A percentile compares a stretch with the other conserved stretches of the same genome.
Evolutionary conservation across 345 rosid species (phyloP).

Genomic region (Ceriops decandra): DNA sequence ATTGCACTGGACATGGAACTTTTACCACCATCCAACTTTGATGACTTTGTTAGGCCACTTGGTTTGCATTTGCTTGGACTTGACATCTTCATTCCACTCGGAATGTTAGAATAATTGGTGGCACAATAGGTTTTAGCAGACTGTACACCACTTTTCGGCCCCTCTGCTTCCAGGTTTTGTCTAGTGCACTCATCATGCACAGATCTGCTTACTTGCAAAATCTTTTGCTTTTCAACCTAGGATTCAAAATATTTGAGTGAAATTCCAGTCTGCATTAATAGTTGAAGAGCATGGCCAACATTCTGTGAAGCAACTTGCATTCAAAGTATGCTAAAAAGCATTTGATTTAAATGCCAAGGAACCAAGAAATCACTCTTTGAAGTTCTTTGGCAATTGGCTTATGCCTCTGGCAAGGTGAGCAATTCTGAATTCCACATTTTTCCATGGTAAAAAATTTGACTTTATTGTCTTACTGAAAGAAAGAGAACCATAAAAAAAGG

Average conservation of each 20-base stretch:
- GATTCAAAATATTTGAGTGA: constrained; percentile 12
- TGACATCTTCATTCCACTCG: constrained; percentile 23
- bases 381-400: too few species aligned
- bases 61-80: constrained; percentile 29
- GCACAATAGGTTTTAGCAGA: constrained; percentile 14
- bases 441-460: too few species aligned
- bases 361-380: too few species aligned
- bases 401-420: too few species aligned
- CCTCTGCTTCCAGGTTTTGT: constrained; percentile 24
- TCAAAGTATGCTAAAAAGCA: too few species aligned
- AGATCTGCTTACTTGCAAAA: constrained; percentile 61
- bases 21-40: constrained; percentile 28
- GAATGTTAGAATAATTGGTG: constrained; percentile 10
- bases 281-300: neutral
- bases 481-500: too few species aligned
- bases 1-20: constrained; percentile 25
- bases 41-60: constrained; percentile 26
- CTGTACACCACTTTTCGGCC: constrained; percentile 14
- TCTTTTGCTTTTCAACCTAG: constrained; percentile 86
- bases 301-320: too few species aligned
- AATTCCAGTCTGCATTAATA: constrained; percentile 1
- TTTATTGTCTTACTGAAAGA: too few species aligned
- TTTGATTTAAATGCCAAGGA: too few species aligned
- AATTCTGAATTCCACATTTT: too few species aligned
- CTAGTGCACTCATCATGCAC: constrained; percentile 36